Conservation (phyloP, 352 stramenopile species). For the Pythium sukuiense region DNA sequence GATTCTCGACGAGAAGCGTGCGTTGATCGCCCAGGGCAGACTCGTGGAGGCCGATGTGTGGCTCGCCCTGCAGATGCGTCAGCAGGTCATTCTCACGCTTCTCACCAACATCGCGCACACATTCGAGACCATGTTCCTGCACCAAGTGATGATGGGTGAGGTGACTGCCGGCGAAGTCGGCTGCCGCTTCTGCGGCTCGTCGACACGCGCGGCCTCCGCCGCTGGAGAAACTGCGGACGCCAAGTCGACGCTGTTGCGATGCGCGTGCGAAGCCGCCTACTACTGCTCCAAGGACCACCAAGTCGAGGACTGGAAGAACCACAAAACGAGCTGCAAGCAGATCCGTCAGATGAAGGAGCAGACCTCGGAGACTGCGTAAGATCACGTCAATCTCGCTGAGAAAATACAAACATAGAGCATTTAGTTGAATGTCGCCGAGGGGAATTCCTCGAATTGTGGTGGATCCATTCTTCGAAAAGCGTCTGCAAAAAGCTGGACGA, state of each 20-base stretch:
- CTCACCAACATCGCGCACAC: slow-evolving; percentile 83
- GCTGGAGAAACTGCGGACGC: slow-evolving; percentile 4
- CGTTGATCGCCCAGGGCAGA: slow-evolving; percentile 64
- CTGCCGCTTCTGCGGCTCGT: slow-evolving; percentile 66
- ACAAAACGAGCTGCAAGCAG: slow-evolving; percentile 75
- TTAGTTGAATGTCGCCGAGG: background rate
- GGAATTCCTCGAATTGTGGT: too few species aligned
- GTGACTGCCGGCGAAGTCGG: slow-evolving; percentile 59
- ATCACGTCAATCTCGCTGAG: background rate
- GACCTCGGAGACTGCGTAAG: slow-evolving; percentile 8
- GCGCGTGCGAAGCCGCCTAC: slow-evolving; percentile 72
- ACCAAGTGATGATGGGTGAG: slow-evolving; percentile 67
- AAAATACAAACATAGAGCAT: background rate
- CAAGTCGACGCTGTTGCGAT: slow-evolving; percentile 48
- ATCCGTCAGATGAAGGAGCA: slow-evolving; percentile 44
- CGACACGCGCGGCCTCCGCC: slow-evolving; percentile 29
- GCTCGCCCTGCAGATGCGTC: slow-evolving; percentile 84
- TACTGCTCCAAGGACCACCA: slow-evolving; percentile 88
- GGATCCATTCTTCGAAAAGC: too few species aligned
- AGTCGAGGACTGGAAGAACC: slow-evolving; percentile 77
- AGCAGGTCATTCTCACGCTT: slow-evolving; percentile 78
- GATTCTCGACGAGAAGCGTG: slow-evolving; percentile 59
- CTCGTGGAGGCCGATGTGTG: slow-evolving; percentile 85
- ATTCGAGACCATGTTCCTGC: slow-evolving; percentile 83
- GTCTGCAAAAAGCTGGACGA: too few species aligned